Evolutionary conservation across 2,329 filamentous ascomycete species (phyloP).

Genomic region (Bipolaris gigantea): DNA sequence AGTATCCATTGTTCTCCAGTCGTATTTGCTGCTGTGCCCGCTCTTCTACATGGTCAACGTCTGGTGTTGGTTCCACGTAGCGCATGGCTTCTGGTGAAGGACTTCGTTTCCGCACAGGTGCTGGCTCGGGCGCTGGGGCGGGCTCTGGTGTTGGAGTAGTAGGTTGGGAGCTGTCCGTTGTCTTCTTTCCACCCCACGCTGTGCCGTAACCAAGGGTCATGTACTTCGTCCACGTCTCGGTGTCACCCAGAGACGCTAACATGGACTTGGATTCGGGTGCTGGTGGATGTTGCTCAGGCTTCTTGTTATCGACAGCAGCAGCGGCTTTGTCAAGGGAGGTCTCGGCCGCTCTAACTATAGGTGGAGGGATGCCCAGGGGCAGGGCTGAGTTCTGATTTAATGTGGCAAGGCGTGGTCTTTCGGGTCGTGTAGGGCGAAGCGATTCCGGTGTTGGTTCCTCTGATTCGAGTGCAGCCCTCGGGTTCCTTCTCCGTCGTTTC

Average conservation of each 20-base stretch:
- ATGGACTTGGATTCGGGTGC: constrained; percentile 26
- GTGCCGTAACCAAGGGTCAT: constrained; percentile 54
- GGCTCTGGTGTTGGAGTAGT: background rate
- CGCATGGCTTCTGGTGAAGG: constrained; percentile 37
- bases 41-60: constrained; percentile 56
- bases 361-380: constrained; percentile 50
- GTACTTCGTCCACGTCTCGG: constrained; percentile 55
- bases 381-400: constrained; percentile 11
- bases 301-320: constrained; percentile 35
- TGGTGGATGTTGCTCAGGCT: constrained; percentile 16
- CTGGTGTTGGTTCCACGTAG: constrained; percentile 42
- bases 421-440: constrained; percentile 3
- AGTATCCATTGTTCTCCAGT: constrained; percentile 57
- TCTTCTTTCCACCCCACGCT: constrained; percentile 41
- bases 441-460: constrained; percentile 4
- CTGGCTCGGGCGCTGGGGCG: background rate
- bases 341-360: constrained; percentile 51
- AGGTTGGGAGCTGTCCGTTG: background rate
- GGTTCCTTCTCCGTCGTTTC: constrained; percentile 48
- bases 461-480: constrained; percentile 11
- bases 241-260: constrained; percentile 47
- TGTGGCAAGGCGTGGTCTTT: constrained; percentile 3
- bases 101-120: constrained; percentile 7
- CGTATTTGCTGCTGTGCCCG: constrained; percentile 60
- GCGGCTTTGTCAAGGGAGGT: constrained; percentile 49